Conservation (phyloP, 1,284 basidiomycete species). For the Wolfiporia cocos region DNA sequence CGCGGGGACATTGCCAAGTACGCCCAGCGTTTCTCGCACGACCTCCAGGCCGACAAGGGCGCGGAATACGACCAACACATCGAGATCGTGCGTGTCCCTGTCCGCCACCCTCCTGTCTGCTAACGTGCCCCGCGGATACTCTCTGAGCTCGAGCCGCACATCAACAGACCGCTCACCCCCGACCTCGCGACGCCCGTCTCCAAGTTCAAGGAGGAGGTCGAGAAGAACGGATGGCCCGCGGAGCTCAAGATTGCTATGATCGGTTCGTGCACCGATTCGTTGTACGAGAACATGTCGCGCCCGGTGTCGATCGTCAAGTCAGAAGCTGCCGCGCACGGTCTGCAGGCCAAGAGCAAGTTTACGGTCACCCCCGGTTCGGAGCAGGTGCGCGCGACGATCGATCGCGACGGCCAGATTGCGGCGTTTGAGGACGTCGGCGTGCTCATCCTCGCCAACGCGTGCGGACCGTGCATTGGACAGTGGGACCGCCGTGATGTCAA, state of each 20-base stretch:
- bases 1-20: slow-evolving; percentile 87
- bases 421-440: slow-evolving; percentile 87
- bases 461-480: slow-evolving; percentile 98
- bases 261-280: slow-evolving; percentile 99
- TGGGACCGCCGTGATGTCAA: slow-evolving; percentile 97
- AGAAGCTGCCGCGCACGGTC: slow-evolving; percentile 86
- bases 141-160: slow-evolving; percentile 95
- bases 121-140: slow-evolving; percentile 60
- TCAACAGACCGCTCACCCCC: slow-evolving; percentile 98
- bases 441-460: slow-evolving; percentile 95
- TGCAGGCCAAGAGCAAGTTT: slow-evolving; percentile 90
- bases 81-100: slow-evolving; percentile 67
- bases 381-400: slow-evolving; percentile 97
- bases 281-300: slow-evolving; percentile 99
- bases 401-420: slow-evolving; percentile 90
- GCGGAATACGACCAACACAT: slow-evolving; percentile 95
- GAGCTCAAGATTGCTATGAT: slow-evolving; percentile 98
- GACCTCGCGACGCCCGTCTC: slow-evolving; percentile 96
- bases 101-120: slow-evolving; percentile 1
- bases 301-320: slow-evolving; percentile 89
- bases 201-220: slow-evolving; percentile 88
- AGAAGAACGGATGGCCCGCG: slow-evolving; percentile 95
- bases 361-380: slow-evolving; percentile 98
- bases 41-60: slow-evolving; percentile 84
- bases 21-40: slow-evolving; percentile 87